Evolutionary conservation across 2,329 filamentous ascomycete genomes (phyloP).

Genomic region (Dothidotthia symphoricarpi): DNA sequence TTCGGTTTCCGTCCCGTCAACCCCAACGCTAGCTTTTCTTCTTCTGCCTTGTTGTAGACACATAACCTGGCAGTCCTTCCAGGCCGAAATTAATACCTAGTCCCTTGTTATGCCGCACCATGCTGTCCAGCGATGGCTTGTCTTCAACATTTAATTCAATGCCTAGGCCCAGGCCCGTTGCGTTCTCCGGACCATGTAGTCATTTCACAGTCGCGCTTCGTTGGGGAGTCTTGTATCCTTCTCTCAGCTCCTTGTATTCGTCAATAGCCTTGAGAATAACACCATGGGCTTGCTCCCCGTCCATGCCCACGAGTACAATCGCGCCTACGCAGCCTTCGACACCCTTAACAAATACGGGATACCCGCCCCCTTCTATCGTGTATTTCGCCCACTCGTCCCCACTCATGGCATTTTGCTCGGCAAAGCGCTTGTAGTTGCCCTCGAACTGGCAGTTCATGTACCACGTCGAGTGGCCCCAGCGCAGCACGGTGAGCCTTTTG

Average conservation of each 20-base stretch:
- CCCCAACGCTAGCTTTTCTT: slow-evolving; percentile 9
- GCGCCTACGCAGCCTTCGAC: slow-evolving; percentile 75
- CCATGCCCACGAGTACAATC: slow-evolving; percentile 72
- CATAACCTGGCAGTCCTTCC: neutral
- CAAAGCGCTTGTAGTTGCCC: slow-evolving; percentile 64
- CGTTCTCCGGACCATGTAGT: slow-evolving; percentile 20
- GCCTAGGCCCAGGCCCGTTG: slow-evolving; percentile 13
- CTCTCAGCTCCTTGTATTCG: slow-evolving; percentile 48
- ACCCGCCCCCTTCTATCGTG: slow-evolving; percentile 75
- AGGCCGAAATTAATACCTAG: neutral
- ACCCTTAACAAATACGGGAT: slow-evolving; percentile 68
- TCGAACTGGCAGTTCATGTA: slow-evolving; percentile 68
- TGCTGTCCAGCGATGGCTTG: neutral
- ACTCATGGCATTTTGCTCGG: slow-evolving; percentile 61
- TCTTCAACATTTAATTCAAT: neutral
- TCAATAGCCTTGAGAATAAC: slow-evolving; percentile 69
- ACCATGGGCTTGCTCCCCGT: slow-evolving; percentile 74
- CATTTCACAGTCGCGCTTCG: slow-evolving; percentile 36
- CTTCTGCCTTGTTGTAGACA: slow-evolving; percentile 15
- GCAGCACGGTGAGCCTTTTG: slow-evolving; percentile 69
- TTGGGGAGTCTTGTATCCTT: slow-evolving; percentile 37
- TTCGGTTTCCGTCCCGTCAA: slow-evolving; percentile 32
- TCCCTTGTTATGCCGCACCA: slow-evolving; percentile 9
- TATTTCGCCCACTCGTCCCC: slow-evolving; percentile 58
- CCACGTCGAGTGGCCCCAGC: slow-evolving; percentile 71